Base-by-base conservation (phyloP, 2,329 filamentous ascomycete genomes). In the Rhynchosporium secalis region DNA sequence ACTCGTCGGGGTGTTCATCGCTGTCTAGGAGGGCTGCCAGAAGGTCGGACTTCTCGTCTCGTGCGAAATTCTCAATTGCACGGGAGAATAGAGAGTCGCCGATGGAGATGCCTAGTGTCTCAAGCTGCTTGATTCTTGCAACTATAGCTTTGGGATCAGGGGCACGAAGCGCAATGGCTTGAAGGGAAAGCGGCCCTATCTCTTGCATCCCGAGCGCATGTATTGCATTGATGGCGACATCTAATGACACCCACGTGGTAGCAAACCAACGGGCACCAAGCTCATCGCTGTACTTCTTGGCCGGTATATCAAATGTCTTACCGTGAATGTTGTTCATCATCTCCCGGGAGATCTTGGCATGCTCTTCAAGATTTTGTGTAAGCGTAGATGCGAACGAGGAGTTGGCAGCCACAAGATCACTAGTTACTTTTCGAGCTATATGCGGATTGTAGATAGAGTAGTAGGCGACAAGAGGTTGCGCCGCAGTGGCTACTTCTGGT, bases 231-330 rank as follows among this genome's bases (percentile, higher is more conserved):
- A 96, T 85, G 31, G 91, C 85, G 67, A 88, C 83, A 61, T 93
- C 86, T 9, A 92, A 79, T 1, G 87, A 84, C 28, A 95, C 82
- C 74, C 90, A 89, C 62, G 81, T 87, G 1, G 87, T 89, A 9
- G 92, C 92, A 73, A 96, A 93, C 78, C 92, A 86, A 66, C 87
- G 84, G n/a, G 92, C 89, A 20, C 90, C 88, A 36, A 96, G 82
- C 0, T 79, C 76, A 73, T 95, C 91, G 70, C 84, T 88, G 65
- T 86, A 83, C 8, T 76, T 75, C 63, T 82, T 85, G 41, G 71
- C 75, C 26, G 70, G 60, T 6, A 74, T 67, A 51, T 70, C 61
- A 46, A 73, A 64, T 28, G 68, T 67, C 59, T 73, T 54, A 43
- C 69, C 70, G 65, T 73, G 70, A 51, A 70, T 64, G 28, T 69